A percentile compares a stretch with the other conserved stretches of the same genome.
These are phyloP conservation scores for Boletellus ananiceps DNA, from an alignment of 768 basidiomycete genomes.

Conservation along the genomic window DNA sequence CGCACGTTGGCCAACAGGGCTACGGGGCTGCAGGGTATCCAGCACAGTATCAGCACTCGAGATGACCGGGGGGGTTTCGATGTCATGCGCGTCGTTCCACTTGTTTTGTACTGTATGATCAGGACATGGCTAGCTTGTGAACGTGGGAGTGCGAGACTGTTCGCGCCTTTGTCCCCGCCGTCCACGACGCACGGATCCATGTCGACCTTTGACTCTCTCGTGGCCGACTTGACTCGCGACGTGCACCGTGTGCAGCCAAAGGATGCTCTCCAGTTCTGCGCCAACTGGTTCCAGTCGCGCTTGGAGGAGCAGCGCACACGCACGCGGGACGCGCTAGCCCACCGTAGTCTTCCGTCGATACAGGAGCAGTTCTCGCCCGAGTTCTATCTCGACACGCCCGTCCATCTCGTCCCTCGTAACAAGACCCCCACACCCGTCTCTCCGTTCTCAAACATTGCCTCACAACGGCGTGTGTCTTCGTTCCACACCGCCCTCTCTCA, in stretches of 20 bases:
- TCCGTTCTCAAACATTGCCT: conserved; percentile 49
- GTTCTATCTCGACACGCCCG: conserved; percentile 53
- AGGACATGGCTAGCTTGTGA: not conserved
- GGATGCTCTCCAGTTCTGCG: conserved; percentile 88
- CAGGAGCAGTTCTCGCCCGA: conserved; percentile 52
- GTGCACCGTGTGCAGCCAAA: conserved; percentile 80
- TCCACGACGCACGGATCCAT: conserved; percentile 13
- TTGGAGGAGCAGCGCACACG: conserved; percentile 80
- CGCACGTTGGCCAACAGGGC: conserved; percentile 28
- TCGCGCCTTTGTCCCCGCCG: conserved; percentile 1
- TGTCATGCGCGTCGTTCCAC: not conserved
- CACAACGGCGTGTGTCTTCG: conserved; percentile 51
- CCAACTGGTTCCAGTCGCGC: conserved; percentile 91
- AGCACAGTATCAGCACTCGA: conserved; percentile 31
- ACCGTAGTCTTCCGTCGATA: conserved; percentile 45
- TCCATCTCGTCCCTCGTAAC: conserved; percentile 27
- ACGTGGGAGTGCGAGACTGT: conserved; percentile 22
- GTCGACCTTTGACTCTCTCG: conserved; percentile 79
- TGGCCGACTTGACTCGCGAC: conserved; percentile 84
- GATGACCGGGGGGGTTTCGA: conserved; percentile 12
- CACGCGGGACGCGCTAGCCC: conserved; percentile 55
- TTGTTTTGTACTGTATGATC: conserved; percentile 6
- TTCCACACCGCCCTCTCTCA: conserved; percentile 47
- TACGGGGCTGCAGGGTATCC: conserved; percentile 27
- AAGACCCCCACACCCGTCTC: conserved; percentile 43